Evolutionary conservation across 75 land plant species (phyloP), one percentile per base, ranked within the genome.

Genomic region (Pinus tabuliformis): DNA sequence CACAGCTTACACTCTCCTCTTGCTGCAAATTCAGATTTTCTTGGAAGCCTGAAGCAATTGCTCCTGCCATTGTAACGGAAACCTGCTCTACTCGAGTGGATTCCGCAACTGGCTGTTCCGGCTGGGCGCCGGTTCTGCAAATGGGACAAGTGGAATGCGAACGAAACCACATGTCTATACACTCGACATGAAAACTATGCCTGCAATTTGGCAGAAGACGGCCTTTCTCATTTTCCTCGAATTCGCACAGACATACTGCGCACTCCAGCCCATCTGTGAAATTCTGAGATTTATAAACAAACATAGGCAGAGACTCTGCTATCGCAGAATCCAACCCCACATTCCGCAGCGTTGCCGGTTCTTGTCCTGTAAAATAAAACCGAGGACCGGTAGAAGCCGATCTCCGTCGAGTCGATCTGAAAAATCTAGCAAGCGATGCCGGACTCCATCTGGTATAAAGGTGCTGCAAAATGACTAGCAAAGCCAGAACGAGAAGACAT

Each of bases 101-200:
- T 11, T 49, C 54, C 11, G 9, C 1, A 49, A 49, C 54, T 49
- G 54, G 54, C 37, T 26, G 37, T 30, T 66, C n/a, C 21, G 71
- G 71, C 13, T 68, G 71, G 4, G 42, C 71, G 39, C 3, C 11
- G 2, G 49, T 58, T 61, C 93, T 84, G 60, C 91, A 89, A 16
- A 89, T 80, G 6, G 94, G 94, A 70, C 94, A 92, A 6, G 88
- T 87, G n/a, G 82, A 80, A 30, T 92, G 90, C 14, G 85, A 83
- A 26, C 73, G 56, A 30, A 90, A 75, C 94, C 94, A 92, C 78
- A 76, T 80, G 74, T 89, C 90, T 4, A 92, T 87, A 74, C 94
- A 92, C 1, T 80, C 78, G 20, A 76, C 70, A 66, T 92, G 94
- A 81, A 92, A 92, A 36, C 26, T 57, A 36, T 92, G 94, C 54